Base-by-base conservation (phyloP, 2,329 filamentous ascomycete species). In the Colletotrichum lindemuthianum region DNA sequence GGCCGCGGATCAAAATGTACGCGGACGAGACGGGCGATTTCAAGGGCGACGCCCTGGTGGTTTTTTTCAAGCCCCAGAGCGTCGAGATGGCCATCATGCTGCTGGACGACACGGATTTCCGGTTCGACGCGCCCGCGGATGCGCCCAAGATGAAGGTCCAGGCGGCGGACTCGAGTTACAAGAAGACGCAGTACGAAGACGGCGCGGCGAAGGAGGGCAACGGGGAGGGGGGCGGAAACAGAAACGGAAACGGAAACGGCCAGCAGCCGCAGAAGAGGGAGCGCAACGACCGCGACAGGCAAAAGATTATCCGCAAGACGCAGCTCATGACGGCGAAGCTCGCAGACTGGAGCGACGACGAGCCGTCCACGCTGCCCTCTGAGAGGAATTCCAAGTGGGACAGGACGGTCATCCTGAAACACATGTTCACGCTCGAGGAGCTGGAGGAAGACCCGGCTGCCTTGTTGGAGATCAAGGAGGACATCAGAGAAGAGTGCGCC, bases 1-100 rank as follows among this genome's bases (percentile, higher is more conserved):
- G 89, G 49, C 92, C 93, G 48, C 90, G 96, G 41, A 95, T 99
- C 78, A 98, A 97, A 80, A 88, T 99, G 77, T 99, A 99, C 79
- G 88, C 84, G 16, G 90, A 97, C 74, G 88, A 91, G 1, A 79
- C 89, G 1, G 96, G 93, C 16, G 86, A 88, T 13, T 97, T 97
- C 84, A 98, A 97, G 75, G 96, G 96, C 66, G 94, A 98, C 74
- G 94, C 92, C 2, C 84, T 99, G 37, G 83, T 99, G 59, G 92
- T 98, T 40, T 99, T 96, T 79, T 97, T 97, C 85, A 92, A 96
- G 71, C 91, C 93, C 0, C 93, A 97, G 74, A 96, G 92, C n/a
- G 95, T 99, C 63, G 82, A 91, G 45, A 90, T 93, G 80, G 92
- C 92, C 48, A 91, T 95, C 69, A 88, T 90, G 80, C 84, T 96